phyloP scores from a whole-genome alignment of 1,284 basidiomycete genomes.

The Waitea zeae region DNA sequence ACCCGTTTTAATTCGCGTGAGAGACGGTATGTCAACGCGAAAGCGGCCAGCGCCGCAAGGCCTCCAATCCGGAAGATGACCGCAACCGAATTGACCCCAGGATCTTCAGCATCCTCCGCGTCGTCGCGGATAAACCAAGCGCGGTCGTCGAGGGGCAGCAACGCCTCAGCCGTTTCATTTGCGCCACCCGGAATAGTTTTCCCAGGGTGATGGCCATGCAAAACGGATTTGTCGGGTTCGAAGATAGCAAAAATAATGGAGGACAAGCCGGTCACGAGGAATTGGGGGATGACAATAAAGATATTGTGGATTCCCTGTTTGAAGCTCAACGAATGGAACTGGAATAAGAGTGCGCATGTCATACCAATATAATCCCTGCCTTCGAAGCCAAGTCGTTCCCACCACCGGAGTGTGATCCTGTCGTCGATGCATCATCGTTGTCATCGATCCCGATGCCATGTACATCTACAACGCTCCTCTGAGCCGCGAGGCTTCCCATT shows the following conservation, averaged over 20 bases:
- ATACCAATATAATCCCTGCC: constrained; percentile 78
- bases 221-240: constrained; percentile 33
- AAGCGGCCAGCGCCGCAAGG: constrained; percentile 51
- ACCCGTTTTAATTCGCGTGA: constrained; percentile 40
- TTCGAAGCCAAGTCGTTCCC: constrained; percentile 58
- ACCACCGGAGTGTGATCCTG: constrained; percentile 25
- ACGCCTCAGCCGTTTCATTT: constrained; percentile 12
- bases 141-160: constrained; percentile 2
- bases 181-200: constrained; percentile 10
- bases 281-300: constrained; percentile 67
- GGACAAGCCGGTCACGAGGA: constrained; percentile 41
- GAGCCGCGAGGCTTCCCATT: too few species aligned
- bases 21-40: constrained; percentile 49
- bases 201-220: constrained; percentile 20
- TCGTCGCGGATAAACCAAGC: constrained; percentile 7
- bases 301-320: constrained; percentile 86
- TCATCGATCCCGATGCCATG: too few species aligned
- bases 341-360: too few species aligned
- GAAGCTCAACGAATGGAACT: too few species aligned
- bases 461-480: too few species aligned
- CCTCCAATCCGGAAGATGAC: constrained; percentile 73
- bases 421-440: background rate
- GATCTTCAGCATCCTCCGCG: constrained; percentile 8
- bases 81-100: constrained; percentile 46
- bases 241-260: constrained; percentile 42